Evolutionary conservation across 805 yeast species (phyloP).

Genomic region (Soucietia sequanensis): DNA sequence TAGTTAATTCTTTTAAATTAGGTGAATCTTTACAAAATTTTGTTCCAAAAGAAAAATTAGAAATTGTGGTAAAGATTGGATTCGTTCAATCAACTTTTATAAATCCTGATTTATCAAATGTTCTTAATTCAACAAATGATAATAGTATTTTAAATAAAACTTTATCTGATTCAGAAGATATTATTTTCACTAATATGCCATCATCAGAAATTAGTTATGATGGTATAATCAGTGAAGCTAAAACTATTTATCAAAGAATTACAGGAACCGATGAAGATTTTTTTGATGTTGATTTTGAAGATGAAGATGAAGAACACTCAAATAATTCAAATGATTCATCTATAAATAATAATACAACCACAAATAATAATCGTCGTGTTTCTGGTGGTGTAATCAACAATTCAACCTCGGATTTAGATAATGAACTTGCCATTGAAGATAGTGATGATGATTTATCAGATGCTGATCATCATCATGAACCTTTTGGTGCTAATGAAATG

Average conservation of each 20-base stretch:
- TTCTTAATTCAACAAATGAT: slow-evolving; percentile 28
- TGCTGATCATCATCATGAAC: slow-evolving; percentile 37
- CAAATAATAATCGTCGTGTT: slow-evolving; percentile 14
- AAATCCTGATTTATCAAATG: slow-evolving; percentile 37
- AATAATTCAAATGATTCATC: slow-evolving; percentile 6
- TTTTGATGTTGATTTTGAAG: slow-evolving; percentile 95
- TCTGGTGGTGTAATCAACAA: slow-evolving; percentile 10
- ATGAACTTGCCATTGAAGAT: slow-evolving; percentile 36
- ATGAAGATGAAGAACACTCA: slow-evolving; percentile 64
- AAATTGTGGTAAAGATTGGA: slow-evolving; percentile 41
- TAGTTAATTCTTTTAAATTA: slow-evolving; percentile 73
- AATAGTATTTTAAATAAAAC: slow-evolving; percentile 22
- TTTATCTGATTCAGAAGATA: slow-evolving; percentile 35
- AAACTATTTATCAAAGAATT: slow-evolving; percentile 66
- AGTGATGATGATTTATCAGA: slow-evolving; percentile 36
- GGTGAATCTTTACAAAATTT: slow-evolving; percentile 85
- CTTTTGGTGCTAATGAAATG: slow-evolving; percentile 46
- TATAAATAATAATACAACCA: slow-evolving; percentile 4
- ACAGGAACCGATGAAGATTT: slow-evolving; percentile 96
- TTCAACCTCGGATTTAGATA: slow-evolving; percentile 9
- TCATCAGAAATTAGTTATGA: slow-evolving; percentile 87
- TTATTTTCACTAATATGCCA: slow-evolving; percentile 58
- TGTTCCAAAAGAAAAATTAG: slow-evolving; percentile 70
- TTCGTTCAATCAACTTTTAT: slow-evolving; percentile 37
- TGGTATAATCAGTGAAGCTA: slow-evolving; percentile 83